Evolutionary conservation across 306 rosid species (phyloP), one percentile per base, ranked within the genome.

Genomic region (Trichosanthes truncata): DNA sequence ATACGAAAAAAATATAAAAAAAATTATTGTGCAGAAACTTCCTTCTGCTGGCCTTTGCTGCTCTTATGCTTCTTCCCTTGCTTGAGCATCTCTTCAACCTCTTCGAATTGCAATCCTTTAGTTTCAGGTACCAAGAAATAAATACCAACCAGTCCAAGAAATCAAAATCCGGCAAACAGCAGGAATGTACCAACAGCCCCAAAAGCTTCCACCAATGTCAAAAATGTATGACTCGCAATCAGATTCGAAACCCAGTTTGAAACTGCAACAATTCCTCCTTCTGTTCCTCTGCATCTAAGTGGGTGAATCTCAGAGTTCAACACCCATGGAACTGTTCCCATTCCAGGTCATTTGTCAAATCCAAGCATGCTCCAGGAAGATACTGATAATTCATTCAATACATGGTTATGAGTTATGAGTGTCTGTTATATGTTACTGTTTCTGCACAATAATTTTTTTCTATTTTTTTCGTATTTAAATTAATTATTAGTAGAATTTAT

Each of bases 271-370:
- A 93, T 88, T 33, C 97, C 95, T 79, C 98, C 98, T 33, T 93
- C 91, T 10, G 86, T 46, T 1, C 98, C 97, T 86, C 96, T 81
- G 83, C 86, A 91, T 67, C 86, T 89, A 62, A 89, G 53, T 1
- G 97, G 98, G 57, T 93, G 91, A 25, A 93, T 90, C 90, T 93
- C 97, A 0, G 95, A 88, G 85, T 91, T 91, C 55, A 93, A 86
- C 78, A 93, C 85, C 98, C 97, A 93, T 1, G 98, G 98, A 4
- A 87, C 88, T 0, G 93, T 90, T 78, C 96, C 97, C 88, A 93
- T 89, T 41, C 98, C 98, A 0, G 97, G 12, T 5, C 74, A 80
- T 81, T 87, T 9, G 71, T 81, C 18, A 83, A 80, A 9, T 82
- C 89, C 86, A 91, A 85, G 76, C 98, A 91, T n/a, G 98, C 98